Percentiles rank a stretch among this genome's conserved stretches.
These are phyloP conservation scores for Mycena rebaudengoi DNA, from an alignment of 768 basidiomycete species.

Conservation along the genomic window DNA sequence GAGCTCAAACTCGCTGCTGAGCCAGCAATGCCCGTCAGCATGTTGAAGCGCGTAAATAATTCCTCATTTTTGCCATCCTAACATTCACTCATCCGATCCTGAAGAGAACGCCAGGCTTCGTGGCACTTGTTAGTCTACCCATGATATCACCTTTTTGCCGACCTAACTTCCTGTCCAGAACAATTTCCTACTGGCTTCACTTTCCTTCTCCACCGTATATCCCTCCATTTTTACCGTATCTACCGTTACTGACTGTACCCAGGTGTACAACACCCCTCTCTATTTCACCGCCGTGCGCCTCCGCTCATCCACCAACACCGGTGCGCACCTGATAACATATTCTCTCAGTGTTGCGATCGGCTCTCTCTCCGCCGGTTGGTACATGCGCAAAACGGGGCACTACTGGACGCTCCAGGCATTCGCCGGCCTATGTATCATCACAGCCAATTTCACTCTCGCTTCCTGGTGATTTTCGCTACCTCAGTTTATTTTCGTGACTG, in stretches of 20 bases:
- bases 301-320: slow-evolving; percentile 59
- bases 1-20: slow-evolving; percentile 64
- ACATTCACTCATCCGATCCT: slow-evolving; percentile 36
- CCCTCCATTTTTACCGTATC: no score
- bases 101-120: slow-evolving; percentile 61
- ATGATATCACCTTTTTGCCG: no score
- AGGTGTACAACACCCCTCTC: no score
- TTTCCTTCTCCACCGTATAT: no score
- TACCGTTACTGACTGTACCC: no score
- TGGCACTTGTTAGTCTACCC: slow-evolving; percentile 23
- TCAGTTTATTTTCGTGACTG: not conserved
- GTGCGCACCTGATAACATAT: slow-evolving; percentile 72
- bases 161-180: no score
- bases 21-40: slow-evolving; percentile 71
- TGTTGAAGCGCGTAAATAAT: slow-evolving; percentile 19
- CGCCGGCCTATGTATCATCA: slow-evolving; percentile 3
- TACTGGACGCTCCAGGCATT: slow-evolving; percentile 15
- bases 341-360: slow-evolving; percentile 67
- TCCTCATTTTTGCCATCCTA: slow-evolving; percentile 37
- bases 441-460: not conserved
- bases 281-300: slow-evolving; percentile 30
- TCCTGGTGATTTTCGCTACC: not conserved
- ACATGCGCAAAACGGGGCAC: slow-evolving; percentile 29
- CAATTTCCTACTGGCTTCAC: no score
- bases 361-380: slow-evolving; percentile 71